These are phyloP conservation scores for Nigrospora sphaerica DNA, from an alignment of 2,329 filamentous ascomycete species.

Conservation along the genomic window DNA sequence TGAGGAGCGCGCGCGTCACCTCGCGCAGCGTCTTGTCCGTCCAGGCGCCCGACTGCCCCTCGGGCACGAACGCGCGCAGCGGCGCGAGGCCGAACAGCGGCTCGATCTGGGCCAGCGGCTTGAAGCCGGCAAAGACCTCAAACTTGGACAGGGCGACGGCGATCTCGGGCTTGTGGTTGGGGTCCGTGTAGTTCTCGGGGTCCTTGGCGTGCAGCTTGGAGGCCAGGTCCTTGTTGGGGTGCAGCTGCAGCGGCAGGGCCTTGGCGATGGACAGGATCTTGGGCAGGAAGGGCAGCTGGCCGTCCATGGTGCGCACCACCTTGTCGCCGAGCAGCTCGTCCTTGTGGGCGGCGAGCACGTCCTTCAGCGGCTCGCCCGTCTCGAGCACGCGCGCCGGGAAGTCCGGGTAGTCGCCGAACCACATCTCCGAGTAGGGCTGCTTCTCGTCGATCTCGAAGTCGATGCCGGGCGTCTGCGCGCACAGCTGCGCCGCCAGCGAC, in stretches of 20 bases:
- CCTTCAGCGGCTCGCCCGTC: slow-evolving; percentile 56
- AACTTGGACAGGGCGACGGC: slow-evolving; percentile 65
- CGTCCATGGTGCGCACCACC: slow-evolving; percentile 53
- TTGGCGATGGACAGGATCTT: slow-evolving; percentile 74
- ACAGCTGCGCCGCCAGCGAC: slow-evolving; percentile 60
- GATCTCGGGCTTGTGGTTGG: slow-evolving; percentile 77
- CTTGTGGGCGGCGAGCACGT: slow-evolving; percentile 55
- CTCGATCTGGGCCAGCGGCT: slow-evolving; percentile 54
- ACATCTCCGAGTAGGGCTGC: slow-evolving; percentile 59
- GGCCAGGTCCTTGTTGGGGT: slow-evolving; percentile 64
- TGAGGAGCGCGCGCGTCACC: slow-evolving; percentile 48
- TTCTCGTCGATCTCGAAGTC: slow-evolving; percentile 58
- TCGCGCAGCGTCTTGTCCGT: slow-evolving; percentile 50
- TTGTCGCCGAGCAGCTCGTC: slow-evolving; percentile 56
- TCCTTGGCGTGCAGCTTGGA: slow-evolving; percentile 55
- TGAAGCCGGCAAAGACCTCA: slow-evolving; percentile 71
- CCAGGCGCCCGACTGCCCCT: slow-evolving; percentile 46
- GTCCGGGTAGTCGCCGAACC: slow-evolving; percentile 72
- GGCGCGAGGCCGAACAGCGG: slow-evolving; percentile 47
- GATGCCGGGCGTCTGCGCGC: slow-evolving; percentile 55
- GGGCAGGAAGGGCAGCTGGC: slow-evolving; percentile 63
- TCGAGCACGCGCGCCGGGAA: slow-evolving; percentile 57
- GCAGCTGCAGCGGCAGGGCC: slow-evolving; percentile 67
- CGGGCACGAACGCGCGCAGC: slow-evolving; percentile 48
- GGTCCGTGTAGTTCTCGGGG: slow-evolving; percentile 60